phyloP scores from a whole-genome alignment of 805 yeast genomes.

The Ogataea thermomethanolica region DNA sequence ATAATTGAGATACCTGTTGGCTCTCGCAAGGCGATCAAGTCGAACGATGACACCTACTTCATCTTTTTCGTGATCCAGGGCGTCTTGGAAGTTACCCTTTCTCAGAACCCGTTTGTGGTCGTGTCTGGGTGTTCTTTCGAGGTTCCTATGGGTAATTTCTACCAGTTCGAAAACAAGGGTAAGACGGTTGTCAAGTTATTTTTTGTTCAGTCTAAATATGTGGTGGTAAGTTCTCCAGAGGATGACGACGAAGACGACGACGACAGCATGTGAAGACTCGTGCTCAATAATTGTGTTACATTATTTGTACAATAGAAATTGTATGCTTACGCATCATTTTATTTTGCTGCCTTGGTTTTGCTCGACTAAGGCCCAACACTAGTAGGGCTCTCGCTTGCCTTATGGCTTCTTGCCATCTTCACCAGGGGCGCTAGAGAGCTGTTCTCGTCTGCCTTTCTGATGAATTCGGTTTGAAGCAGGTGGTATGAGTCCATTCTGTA shows the following conservation, averaged over 20 bases:
- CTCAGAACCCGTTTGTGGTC: constrained; percentile 56
- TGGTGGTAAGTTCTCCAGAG: constrained; percentile 29
- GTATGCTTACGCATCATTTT: constrained; percentile 9
- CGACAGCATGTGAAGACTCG: constrained; percentile 4
- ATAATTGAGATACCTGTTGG: constrained; percentile 60
- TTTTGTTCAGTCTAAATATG: constrained; percentile 65
- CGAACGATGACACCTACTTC: constrained; percentile 64
- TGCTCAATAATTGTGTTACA: constrained; percentile 1
- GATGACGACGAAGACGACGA: constrained; percentile 23
- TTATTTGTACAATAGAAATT: constrained; percentile 11
- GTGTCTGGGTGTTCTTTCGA: constrained; percentile 75
- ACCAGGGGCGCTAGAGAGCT: constrained; percentile 68
- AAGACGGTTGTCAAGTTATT: constrained; percentile 57
- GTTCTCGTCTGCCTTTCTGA: constrained; percentile 58
- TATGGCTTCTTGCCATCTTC: constrained; percentile 67
- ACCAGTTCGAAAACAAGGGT: constrained; percentile 65
- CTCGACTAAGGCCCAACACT: constrained; percentile 14
- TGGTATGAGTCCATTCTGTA: constrained; percentile 76
- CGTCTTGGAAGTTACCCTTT: constrained; percentile 59
- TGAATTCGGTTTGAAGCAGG: constrained; percentile 64
- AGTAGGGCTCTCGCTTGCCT: constrained; percentile 34
- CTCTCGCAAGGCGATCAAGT: constrained; percentile 56
- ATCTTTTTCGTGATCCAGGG: constrained; percentile 77
- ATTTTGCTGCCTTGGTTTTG: constrained; percentile 1
- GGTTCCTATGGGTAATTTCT: constrained; percentile 73